Base-by-base conservation (phyloP, 2,329 filamentous ascomycete species). In the Calycina herbarum region DNA sequence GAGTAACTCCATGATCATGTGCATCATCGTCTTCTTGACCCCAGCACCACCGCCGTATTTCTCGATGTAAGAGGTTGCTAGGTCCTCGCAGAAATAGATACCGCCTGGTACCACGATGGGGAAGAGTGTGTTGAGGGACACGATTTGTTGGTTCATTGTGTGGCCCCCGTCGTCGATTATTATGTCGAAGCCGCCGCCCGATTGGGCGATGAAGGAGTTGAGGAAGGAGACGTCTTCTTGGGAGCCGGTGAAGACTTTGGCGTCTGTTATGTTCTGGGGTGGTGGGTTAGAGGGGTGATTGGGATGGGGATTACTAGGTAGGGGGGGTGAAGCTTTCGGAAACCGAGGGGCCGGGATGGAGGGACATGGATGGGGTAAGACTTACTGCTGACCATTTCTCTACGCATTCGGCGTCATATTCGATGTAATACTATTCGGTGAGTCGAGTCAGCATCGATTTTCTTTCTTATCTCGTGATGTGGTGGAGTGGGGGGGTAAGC, bases 161-260 rank as follows among this genome's bases (percentile, higher is more conserved):
- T 79, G 78, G 0, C 77, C 77, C 3, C 78, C 78, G 62, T 79
- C 78, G 59, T 80, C 78, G 51, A 81, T 72, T 54, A 81, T 77
- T 40, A 81, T 67, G 66, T 81, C 79, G 54, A 80, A 80, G 27
- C 75, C 71, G 5, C 68, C 68, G n/a, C 77, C 78, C 0, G 75
- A 69, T 51, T 77, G 69, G 11, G 64, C 60, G 40, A 78, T 69
- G 66, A 80, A 78, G 5, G 70, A 64, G 6, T 76, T 65, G n/a
- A 81, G 74, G 59, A 80, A 79, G 10, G 17, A 7, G 24, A n/a
- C 2, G 38, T 27, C 24, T 7, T 15, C n/a, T 51, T 61, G 59
- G 31, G 45, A 35, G 20, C 59, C 59, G 13, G 59, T 48, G 38
- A 48, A 61, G 59, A 61, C n/a, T 61, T 33, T 48, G 24, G 59